phyloP scores from a whole-genome alignment of 495 filamentous ascomycete species.

The Rostrohypoxylon terebratum region DNA sequence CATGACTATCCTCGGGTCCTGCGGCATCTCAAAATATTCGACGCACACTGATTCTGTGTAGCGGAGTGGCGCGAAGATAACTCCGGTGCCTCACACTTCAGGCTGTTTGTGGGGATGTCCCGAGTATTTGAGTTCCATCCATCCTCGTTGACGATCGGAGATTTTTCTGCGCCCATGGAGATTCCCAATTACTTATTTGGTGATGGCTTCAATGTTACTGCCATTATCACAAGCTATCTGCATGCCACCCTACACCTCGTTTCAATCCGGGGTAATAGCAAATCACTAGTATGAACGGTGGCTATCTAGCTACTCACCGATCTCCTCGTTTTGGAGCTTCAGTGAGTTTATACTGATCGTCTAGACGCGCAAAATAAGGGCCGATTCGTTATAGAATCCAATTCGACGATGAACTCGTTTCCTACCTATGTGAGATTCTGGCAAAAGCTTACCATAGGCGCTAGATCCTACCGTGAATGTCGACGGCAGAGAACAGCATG shows the following conservation, averaged over 20 bases:
- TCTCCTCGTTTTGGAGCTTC: not conserved
- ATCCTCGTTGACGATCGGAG: slow-evolving; percentile 16
- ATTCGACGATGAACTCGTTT: too few relatives aligned
- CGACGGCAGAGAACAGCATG: slow-evolving; percentile 12
- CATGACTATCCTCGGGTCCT: slow-evolving; percentile 10
- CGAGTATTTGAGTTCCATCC: not conserved
- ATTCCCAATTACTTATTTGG: slow-evolving; percentile 16
- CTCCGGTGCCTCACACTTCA: not conserved
- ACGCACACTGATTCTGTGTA: not conserved
- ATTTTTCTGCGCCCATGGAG: slow-evolving; percentile 30
- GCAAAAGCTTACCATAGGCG: not conserved
- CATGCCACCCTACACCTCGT: slow-evolving; percentile 29
- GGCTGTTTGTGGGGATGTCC: not conserved
- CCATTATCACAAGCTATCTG: slow-evolving; percentile 12
- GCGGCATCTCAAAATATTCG: slow-evolving; percentile 4
- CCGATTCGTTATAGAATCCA: too few relatives aligned
- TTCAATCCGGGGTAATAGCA: not conserved
- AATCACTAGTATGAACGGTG: not conserved
- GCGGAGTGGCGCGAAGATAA: not conserved
- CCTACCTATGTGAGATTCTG: not conserved
- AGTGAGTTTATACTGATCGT: too few relatives aligned
- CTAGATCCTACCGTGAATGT: not conserved
- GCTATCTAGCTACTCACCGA: not conserved
- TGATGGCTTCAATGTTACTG: not conserved
- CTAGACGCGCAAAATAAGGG: too few relatives aligned